Conservation (phyloP, 2,329 filamentous ascomycete genomes). For the Fusarium chuoi region DNA sequence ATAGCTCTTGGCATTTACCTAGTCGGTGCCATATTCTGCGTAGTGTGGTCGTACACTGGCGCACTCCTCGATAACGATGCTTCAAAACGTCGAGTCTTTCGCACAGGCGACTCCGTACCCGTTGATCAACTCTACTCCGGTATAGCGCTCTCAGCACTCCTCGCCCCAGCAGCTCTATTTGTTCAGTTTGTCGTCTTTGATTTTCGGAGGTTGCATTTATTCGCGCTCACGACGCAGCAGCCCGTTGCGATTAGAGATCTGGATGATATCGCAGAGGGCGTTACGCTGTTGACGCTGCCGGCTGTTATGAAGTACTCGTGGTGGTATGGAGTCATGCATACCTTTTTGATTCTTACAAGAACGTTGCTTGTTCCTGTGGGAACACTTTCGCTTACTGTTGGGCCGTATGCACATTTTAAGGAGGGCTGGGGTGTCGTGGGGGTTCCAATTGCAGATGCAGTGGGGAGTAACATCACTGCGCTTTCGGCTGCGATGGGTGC, state of each 20-base stretch:
- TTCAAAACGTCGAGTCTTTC: slow-evolving; percentile 36
- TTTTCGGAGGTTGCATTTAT: slow-evolving; percentile 34
- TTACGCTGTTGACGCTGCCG: slow-evolving; percentile 23
- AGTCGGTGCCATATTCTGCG: background rate
- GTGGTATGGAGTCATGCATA: slow-evolving; percentile 39
- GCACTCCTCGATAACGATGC: slow-evolving; percentile 26
- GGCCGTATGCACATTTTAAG: slow-evolving; percentile 19
- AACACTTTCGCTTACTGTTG: slow-evolving; percentile 28
- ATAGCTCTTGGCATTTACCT: slow-evolving; percentile 25
- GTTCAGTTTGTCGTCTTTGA: slow-evolving; percentile 35
- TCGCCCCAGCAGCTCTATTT: slow-evolving; percentile 19
- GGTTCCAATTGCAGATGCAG: slow-evolving; percentile 19
- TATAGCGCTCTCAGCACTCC: slow-evolving; percentile 25
- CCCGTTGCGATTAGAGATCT: slow-evolving; percentile 26
- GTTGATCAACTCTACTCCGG: slow-evolving; percentile 37
- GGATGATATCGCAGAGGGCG: slow-evolving; percentile 32
- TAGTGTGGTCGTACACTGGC: slow-evolving; percentile 35
- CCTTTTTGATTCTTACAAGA: slow-evolving; percentile 20
- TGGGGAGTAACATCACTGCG: slow-evolving; percentile 11
- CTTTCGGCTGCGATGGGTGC: slow-evolving; percentile 28
- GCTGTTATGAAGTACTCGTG: slow-evolving; percentile 34
- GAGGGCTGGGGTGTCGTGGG: slow-evolving; percentile 27
- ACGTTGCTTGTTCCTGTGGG: slow-evolving; percentile 32
- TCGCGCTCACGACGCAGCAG: slow-evolving; percentile 22
- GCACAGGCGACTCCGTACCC: slow-evolving; percentile 2